Base-by-base conservation (phyloP, 176 grass and related monocot genomes). In the Elymus sibiricus region DNA sequence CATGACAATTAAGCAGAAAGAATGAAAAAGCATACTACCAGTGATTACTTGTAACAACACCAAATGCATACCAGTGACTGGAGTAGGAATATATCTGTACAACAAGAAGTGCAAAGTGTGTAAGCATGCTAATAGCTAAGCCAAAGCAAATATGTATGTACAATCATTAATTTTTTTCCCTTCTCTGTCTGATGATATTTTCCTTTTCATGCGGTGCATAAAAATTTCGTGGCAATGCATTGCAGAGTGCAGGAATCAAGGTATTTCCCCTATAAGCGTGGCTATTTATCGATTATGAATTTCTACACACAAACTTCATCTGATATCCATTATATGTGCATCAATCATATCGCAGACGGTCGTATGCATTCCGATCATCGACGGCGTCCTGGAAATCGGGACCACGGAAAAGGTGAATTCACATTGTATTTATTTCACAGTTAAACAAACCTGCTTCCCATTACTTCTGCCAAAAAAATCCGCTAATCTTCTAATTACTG, bases 231-330 rank as follows among this genome's bases (percentile, higher is more conserved):
- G 78, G 43, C 19, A 60, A 77, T 64, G 72, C 17, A 26, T 37
- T 42, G 47, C 84, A 95, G 92, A 95, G 91, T 91, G 93, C 97
- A 79, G 85, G 87, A 27, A 94, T 98, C 22, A 88, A 98, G 97
- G 97, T 98, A 87, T 31, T 71, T 51, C 1, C 39, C 39, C 12
- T 83, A n/a, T 80, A 21, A 67, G 72, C 32, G 4, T 17, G 39
- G 8, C 42, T 59, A 74, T 13, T 73, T 26, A 46, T 5, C 22
- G n/a, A 2, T 22, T 61, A 61, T 73, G 0, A 63, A 35, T 47
- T 43, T 74, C 7, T 22, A 34, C 6, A 2, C 39, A 34, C 37
- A 75, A 11, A 43, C 11, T 74, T 83, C 9, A n/a, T 15, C 47
- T 63, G 29, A 78, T 34, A 58, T 49, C 53, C 31, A 28, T 71